Percentiles rank a stretch among this genome's conserved stretches.
phyloP scores from a whole-genome alignment of 2,329 filamentous ascomycete genomes.

The Chaetothyriales sp. region DNA sequence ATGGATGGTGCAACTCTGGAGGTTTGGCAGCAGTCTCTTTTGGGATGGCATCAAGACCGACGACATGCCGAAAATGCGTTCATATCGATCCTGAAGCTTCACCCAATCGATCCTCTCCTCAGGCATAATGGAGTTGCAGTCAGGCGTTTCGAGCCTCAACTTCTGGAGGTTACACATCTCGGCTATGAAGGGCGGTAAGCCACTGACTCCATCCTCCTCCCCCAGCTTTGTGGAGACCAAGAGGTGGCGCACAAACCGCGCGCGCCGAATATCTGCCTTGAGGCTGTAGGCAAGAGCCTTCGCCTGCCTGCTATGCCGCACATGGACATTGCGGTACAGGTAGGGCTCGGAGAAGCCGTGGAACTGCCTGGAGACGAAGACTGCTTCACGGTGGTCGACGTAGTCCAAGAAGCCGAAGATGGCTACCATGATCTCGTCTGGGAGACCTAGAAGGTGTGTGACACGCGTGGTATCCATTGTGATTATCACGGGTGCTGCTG shows the following conservation, averaged over 20 bases:
- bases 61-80: slow-evolving; percentile 15
- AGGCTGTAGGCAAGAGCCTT: slow-evolving; percentile 8
- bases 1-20: slow-evolving; percentile 15
- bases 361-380: slow-evolving; percentile 13
- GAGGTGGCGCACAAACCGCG: slow-evolving; percentile 13
- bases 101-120: slow-evolving; percentile 16
- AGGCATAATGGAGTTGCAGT: slow-evolving; percentile 16
- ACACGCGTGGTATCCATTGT: background rate
- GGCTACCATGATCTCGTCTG: slow-evolving; percentile 16
- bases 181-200: slow-evolving; percentile 11
- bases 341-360: slow-evolving; percentile 14
- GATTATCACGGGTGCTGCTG: background rate
- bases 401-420: slow-evolving; percentile 15
- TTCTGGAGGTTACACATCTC: slow-evolving; percentile 16
- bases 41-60: slow-evolving; percentile 10
- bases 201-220: slow-evolving; percentile 13
- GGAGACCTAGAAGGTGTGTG: slow-evolving; percentile 12
- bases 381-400: slow-evolving; percentile 6
- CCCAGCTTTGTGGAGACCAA: slow-evolving; percentile 17
- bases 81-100: slow-evolving; percentile 15
- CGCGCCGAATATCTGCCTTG: slow-evolving; percentile 9
- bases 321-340: slow-evolving; percentile 13
- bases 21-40: slow-evolving; percentile 11
- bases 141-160: slow-evolving; percentile 16
- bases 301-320: slow-evolving; percentile 12